A percentile compares a stretch with the other conserved stretches of the same genome.
These are phyloP conservation scores for Ustilago lituana DNA, from an alignment of 1,284 basidiomycete genomes.

Conservation along the genomic window DNA sequence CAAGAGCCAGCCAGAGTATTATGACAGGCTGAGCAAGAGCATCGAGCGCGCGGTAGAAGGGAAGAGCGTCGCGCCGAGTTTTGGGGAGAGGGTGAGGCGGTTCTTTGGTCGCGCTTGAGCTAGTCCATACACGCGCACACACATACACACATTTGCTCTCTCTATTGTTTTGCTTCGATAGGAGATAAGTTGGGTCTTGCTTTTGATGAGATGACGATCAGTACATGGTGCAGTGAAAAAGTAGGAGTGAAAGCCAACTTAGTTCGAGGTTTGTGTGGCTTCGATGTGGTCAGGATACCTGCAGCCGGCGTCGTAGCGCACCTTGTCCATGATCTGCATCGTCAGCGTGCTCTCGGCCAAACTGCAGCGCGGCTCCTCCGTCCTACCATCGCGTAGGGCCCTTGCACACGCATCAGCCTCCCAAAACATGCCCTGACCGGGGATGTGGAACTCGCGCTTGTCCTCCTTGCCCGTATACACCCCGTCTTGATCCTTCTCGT, in stretches of 20 bases:
- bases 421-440: slow-evolving; percentile 69
- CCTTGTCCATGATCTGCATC: slow-evolving; percentile 58
- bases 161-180: too few relatives aligned
- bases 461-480: slow-evolving; percentile 25
- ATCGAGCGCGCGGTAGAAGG: slow-evolving; percentile 50
- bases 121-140: too few relatives aligned
- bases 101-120: slow-evolving; percentile 52
- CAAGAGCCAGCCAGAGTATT: slow-evolving; percentile 55
- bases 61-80: slow-evolving; percentile 31
- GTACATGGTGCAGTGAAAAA: too few relatives aligned
- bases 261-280: too few relatives aligned
- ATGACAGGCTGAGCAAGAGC: slow-evolving; percentile 45
- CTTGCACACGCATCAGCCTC: slow-evolving; percentile 82
- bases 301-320: slow-evolving; percentile 27
- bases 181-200: too few relatives aligned
- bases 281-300: slow-evolving; percentile 44
- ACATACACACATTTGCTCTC: too few relatives aligned
- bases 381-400: slow-evolving; percentile 78
- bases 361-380: slow-evolving; percentile 78
- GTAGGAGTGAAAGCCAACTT: background rate
- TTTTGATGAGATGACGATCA: too few relatives aligned
- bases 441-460: slow-evolving; percentile 72
- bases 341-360: slow-evolving; percentile 67
- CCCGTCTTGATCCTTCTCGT: slow-evolving; percentile 47
- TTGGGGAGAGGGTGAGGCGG: slow-evolving; percentile 39